Conservation (phyloP, 1,284 basidiomycete genomes). For the Sanghuangporus weigelae region DNA sequence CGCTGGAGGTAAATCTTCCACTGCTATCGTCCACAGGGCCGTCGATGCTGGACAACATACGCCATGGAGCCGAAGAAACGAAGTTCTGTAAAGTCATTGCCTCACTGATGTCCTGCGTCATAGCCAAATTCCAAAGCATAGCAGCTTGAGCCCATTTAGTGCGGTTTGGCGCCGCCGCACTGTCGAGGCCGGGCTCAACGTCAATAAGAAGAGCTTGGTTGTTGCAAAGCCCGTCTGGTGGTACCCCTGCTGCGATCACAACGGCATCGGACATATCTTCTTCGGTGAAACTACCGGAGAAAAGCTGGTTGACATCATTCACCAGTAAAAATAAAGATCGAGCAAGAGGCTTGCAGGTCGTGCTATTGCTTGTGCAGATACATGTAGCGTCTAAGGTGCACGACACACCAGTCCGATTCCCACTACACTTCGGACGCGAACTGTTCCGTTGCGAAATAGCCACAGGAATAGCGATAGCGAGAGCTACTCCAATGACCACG, state of each 20-base stretch:
- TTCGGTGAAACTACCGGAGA: constrained; percentile 42
- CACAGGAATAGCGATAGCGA: constrained; percentile 33
- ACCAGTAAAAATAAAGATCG: constrained; percentile 44
- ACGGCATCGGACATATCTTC: constrained; percentile 41
- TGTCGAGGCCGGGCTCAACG: constrained; percentile 42
- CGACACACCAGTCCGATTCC: constrained; percentile 38
- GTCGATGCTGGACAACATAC: constrained; percentile 33
- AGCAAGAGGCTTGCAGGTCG: constrained; percentile 49
- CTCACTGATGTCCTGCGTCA: constrained; percentile 40
- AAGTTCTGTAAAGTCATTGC: constrained; percentile 40
- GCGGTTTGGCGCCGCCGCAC: constrained; percentile 38
- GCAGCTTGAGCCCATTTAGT: constrained; percentile 53
- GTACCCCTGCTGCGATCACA: constrained; percentile 42
- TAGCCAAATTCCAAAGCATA: constrained; percentile 52
- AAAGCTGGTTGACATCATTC: constrained; percentile 44
- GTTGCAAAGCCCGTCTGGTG: constrained; percentile 39
- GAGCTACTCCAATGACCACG: constrained; percentile 33
- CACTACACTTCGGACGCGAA: constrained; percentile 30
- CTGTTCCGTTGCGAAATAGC: constrained; percentile 33
- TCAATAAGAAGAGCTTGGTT: constrained; percentile 51
- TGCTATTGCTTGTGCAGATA: constrained; percentile 44
- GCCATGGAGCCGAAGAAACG: constrained; percentile 44
- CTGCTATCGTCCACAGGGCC: constrained; percentile 31
- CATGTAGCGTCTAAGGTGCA: constrained; percentile 62
- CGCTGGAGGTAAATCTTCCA: constrained; percentile 35